Percentiles rank a stretch among this genome's conserved stretches.
These are phyloP conservation scores for Sarocladium strictum DNA, from an alignment of 2,329 filamentous ascomycete genomes.

Conservation along the genomic window DNA sequence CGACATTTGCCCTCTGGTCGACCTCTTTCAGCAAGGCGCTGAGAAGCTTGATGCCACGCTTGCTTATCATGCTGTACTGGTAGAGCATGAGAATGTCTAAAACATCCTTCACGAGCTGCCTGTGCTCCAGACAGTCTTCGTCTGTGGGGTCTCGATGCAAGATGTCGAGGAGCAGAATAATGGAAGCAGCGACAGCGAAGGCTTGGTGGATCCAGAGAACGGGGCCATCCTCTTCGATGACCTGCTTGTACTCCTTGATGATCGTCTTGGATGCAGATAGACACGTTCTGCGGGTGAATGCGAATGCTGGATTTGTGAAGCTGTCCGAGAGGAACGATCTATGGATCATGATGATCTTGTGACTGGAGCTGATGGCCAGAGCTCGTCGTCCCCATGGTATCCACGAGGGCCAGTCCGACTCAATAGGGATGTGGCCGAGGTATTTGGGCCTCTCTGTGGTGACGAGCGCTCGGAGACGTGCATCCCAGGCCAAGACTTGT, in stretches of 20 bases:
- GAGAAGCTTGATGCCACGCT: no score
- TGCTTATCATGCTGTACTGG: no score
- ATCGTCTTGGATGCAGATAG: conserved; percentile 33
- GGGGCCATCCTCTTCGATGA: conserved; percentile 16
- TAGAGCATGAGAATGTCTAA: no score
- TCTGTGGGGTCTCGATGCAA: conserved; percentile 20
- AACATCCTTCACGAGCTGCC: no score
- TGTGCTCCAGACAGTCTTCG: conserved; percentile 23
- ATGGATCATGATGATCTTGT: background rate
- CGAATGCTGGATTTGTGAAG: conserved; percentile 25
- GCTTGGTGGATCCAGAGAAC: conserved; percentile 23
- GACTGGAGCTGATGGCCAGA: background rate
- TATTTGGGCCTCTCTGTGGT: background rate
- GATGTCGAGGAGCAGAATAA: conserved; percentile 24
- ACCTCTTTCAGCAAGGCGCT: no score
- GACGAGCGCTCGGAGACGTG: conserved; percentile 24
- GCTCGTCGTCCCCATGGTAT: background rate
- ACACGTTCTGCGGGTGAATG: conserved; percentile 28
- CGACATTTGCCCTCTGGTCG: no score
- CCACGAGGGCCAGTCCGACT: background rate
- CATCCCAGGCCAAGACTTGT: conserved; percentile 27
- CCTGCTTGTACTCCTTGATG: conserved; percentile 21
- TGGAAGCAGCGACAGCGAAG: conserved; percentile 21
- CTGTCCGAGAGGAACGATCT: conserved; percentile 26
- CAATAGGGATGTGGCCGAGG: background rate